Conservation (phyloP, 345 rosid species). For the Bruguiera gymnorhiza region DNA sequence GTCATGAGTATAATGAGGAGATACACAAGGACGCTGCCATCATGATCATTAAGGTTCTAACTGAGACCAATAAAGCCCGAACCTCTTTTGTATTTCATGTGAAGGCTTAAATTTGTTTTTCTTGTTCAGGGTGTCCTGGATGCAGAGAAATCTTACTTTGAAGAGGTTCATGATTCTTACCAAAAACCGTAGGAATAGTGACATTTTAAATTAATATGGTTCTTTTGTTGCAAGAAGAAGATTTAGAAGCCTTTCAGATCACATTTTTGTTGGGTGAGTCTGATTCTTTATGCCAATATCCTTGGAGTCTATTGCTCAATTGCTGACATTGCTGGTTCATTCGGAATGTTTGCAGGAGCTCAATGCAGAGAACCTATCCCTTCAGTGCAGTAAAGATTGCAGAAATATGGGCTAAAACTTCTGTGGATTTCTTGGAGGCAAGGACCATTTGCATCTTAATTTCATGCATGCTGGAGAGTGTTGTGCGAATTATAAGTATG, state of each 20-base stretch:
- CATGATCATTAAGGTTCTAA: conserved; percentile 60
- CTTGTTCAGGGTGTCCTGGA: conserved; percentile 64
- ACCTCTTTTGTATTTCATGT: conserved; percentile 2
- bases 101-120: conserved; percentile 12
- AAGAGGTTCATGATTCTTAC: conserved; percentile 14
- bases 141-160: conserved; percentile 49
- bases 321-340: no score
- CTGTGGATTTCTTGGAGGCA: no score
- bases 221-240: background rate
- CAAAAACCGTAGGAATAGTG: background rate
- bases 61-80: background rate
- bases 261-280: background rate
- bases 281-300: background rate
- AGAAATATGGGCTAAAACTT: no score
- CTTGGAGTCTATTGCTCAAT: background rate
- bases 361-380: no score
- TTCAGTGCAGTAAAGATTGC: no score
- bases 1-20: conserved; percentile 73
- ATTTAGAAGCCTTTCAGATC: background rate
- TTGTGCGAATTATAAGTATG: no score
- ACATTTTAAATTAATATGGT: background rate
- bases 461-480: no score
- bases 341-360: no score
- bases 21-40: conserved; percentile 78
- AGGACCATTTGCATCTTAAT: no score